Evolutionary conservation across 2,329 filamentous ascomycete genomes (phyloP), one percentile per base, ranked within the genome.

Genomic region (Huntiella abstrusa): DNA sequence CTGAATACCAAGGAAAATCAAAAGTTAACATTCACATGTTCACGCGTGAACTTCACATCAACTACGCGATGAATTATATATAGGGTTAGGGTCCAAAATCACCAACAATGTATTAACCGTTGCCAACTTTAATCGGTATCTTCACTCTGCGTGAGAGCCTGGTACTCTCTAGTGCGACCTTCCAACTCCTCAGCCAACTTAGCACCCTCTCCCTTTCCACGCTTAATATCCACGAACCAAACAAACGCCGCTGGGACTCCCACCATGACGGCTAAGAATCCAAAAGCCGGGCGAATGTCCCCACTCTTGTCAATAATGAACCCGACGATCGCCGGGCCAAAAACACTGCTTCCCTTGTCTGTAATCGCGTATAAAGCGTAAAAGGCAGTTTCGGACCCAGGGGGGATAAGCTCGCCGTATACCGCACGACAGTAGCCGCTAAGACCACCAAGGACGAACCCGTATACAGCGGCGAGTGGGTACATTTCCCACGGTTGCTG

Each of bases 401-500:
- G 84, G 1, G 91, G 91, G 47, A 98, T 93, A 48, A 98, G 70
- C 60, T 96, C 87, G 35, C 86, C 87, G 58, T 84, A 98, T 4
- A 98, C 69, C 51, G 83, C 87, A 37, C 91, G 80, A 58, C 91
- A 96, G 61, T 96, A 95, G 17, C 81, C 82, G 49, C 83, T 85
- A 36, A 98, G 65, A 0, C 91, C 91, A n/a, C 91, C 91, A 28
- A 96, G 75, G 2, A 96, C 87, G 43, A 98, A 75, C 0, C 91
- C 91, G 60, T 95, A 96, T 10, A 96, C 75, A 3, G 83, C 82
- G 0, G 85, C 87, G 1, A 98, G 64, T 0, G 84, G 83, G 55
- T 91, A 96, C 84, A 98, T 95, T 55, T 98, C 91, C 83, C 86
- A 94, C 3, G 83, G 80, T 58, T 91, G 79, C 60, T 94, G 86